phyloP scores from a whole-genome alignment of 1,284 basidiomycete species.

The Moniliophthora roreri region DNA sequence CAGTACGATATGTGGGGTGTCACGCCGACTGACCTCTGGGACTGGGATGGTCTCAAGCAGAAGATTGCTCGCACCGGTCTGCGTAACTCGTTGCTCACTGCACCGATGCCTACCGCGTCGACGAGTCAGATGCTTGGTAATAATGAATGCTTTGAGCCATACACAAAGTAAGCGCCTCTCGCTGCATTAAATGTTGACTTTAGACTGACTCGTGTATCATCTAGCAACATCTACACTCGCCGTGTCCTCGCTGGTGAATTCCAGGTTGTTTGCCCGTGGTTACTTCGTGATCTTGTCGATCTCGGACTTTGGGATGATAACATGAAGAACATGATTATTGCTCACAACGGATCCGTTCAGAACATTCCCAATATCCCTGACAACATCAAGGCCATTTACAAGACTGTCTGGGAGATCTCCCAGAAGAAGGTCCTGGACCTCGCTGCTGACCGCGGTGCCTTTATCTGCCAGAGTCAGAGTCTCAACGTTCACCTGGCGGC shows the following conservation, averaged over 20 bases:
- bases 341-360: constrained; percentile 95
- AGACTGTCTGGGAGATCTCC: constrained; percentile 99
- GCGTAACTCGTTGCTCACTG: constrained; percentile 91
- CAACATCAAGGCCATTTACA: constrained; percentile 95
- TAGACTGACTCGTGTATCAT: not conserved
- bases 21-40: constrained; percentile 92
- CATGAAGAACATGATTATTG: constrained; percentile 99
- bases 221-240: constrained; percentile 96
- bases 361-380: constrained; percentile 85
- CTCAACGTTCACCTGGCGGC: constrained; percentile 93
- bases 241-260: constrained; percentile 99
- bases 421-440: constrained; percentile 99
- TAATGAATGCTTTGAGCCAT: constrained; percentile 99
- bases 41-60: constrained; percentile 89
- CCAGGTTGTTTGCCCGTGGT: constrained; percentile 99
- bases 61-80: constrained; percentile 88
- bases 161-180: constrained; percentile 76
- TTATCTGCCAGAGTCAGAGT: constrained; percentile 93
- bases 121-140: constrained; percentile 98
- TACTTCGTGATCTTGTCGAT: constrained; percentile 95
- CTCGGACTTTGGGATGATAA: constrained; percentile 95
- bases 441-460: constrained; percentile 97
- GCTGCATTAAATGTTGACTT: too few species aligned
- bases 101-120: constrained; percentile 99
- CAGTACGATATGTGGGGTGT: constrained; percentile 98